These are phyloP conservation scores for Cystofilobasidium bisporidii DNA, from an alignment of 768 basidiomycete species.

Conservation along the genomic window DNA sequence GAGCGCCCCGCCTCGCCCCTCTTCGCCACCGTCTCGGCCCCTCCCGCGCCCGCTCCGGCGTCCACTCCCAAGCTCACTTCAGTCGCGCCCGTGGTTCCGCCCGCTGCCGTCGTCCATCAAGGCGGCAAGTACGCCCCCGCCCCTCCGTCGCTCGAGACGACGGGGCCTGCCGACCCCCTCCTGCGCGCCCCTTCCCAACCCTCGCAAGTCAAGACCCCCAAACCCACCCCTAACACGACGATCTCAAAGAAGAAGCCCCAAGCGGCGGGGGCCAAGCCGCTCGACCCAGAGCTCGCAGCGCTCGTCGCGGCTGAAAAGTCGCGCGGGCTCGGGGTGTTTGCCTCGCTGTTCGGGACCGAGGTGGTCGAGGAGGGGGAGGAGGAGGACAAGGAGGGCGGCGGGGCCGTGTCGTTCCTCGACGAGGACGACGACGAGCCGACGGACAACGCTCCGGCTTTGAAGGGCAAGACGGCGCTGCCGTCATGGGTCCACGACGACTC, in stretches of 20 bases:
- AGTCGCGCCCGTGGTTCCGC: neutral
- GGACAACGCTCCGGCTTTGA: neutral
- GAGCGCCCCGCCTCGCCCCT: neutral
- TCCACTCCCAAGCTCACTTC: neutral
- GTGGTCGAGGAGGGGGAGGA: neutral
- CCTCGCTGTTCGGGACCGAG: constrained; percentile 7
- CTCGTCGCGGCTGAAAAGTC: constrained; percentile 15
- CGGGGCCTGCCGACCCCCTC: neutral
- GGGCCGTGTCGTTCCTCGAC: neutral
- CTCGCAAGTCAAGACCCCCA: neutral
- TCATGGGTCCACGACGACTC: neutral
- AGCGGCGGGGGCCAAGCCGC: neutral
- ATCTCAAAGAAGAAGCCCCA: neutral
- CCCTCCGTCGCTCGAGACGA: neutral
- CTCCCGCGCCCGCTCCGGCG: neutral
- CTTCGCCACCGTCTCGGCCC: neutral
- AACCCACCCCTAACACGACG: too few relatives aligned
- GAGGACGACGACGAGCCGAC: neutral
- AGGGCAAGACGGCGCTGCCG: neutral
- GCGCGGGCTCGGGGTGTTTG: constrained; percentile 15
- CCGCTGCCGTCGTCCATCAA: neutral
- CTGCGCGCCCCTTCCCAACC: constrained; percentile 1
- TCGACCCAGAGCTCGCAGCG: constrained; percentile 1
- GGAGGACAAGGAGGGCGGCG: constrained; percentile 6
- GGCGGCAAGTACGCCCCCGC: neutral